Percentiles rank a stretch among this genome's conserved stretches.
Conservation (phyloP, 2,329 filamentous ascomycete species). For the Alternaria angustiovoidea region DNA sequence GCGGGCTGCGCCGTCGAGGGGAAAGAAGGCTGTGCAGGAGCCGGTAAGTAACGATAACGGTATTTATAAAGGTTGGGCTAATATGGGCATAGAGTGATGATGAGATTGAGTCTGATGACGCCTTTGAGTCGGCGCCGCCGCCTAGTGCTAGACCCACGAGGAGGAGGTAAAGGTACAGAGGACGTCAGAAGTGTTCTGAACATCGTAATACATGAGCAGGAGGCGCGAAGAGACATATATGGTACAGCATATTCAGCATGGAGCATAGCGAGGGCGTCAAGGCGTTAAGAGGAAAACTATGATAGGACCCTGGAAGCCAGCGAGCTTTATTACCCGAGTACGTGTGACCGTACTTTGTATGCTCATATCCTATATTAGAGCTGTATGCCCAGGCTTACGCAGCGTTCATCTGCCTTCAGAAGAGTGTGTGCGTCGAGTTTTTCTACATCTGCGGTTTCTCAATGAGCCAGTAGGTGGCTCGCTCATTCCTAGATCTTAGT, state of each 20-base stretch:
- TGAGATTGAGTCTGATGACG: slow-evolving; percentile 53
- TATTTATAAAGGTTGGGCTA: slow-evolving; percentile 1
- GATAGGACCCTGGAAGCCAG: background rate
- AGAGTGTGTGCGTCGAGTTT: background rate
- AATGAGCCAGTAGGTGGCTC: background rate
- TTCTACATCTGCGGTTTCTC: background rate
- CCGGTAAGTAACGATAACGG: slow-evolving; percentile 44
- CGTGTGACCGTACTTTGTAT: too few relatives aligned
- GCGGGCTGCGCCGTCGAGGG: slow-evolving; percentile 30
- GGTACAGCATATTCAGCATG: background rate
- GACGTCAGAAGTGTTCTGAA: background rate
- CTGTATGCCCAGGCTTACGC: background rate
- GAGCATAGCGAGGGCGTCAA: slow-evolving; percentile 38
- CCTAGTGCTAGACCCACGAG: slow-evolving; percentile 31
- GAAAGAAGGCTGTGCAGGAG: slow-evolving; percentile 48
- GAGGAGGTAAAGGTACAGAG: slow-evolving; percentile 26
- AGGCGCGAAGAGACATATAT: background rate
- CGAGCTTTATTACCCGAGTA: background rate
- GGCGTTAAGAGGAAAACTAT: background rate
- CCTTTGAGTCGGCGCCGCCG: slow-evolving; percentile 48
- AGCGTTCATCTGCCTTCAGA: background rate
- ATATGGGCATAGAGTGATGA: slow-evolving; percentile 48
- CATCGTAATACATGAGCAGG: background rate
- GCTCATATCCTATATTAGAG: background rate
- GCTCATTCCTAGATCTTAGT: background rate